Evolutionary conservation across 257 asterid genomes (phyloP).

Genomic region (Solanum arcanum): DNA sequence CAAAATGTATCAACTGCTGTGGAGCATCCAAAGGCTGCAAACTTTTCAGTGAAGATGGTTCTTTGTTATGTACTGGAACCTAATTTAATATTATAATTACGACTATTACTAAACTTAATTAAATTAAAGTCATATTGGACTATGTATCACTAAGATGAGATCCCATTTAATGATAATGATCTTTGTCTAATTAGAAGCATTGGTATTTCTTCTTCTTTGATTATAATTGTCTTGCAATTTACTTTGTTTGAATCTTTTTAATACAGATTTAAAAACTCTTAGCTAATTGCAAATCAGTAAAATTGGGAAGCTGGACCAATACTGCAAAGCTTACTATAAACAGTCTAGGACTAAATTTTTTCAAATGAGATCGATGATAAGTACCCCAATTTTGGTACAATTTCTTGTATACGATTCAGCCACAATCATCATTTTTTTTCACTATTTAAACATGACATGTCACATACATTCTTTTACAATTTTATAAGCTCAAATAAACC

Average conservation of each 20-base stretch:
- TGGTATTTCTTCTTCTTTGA: not conserved
- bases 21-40: not conserved
- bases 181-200: not conserved
- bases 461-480: too few relatives aligned
- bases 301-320: too few relatives aligned
- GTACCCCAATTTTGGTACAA: not conserved
- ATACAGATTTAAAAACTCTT: too few relatives aligned
- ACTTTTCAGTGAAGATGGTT: not conserved
- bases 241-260: too few relatives aligned
- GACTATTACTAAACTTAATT: not conserved
- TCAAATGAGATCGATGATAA: too few relatives aligned
- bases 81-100: not conserved
- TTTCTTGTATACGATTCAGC: not conserved
- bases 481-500: too few relatives aligned
- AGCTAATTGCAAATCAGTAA: too few relatives aligned
- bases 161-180: not conserved
- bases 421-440: too few relatives aligned
- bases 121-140: not conserved
- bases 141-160: not conserved
- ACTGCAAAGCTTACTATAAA: too few relatives aligned
- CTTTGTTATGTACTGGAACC: not conserved
- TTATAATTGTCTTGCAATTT: not conserved
- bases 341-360: too few relatives aligned
- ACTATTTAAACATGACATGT: too few relatives aligned
- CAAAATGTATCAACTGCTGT: not conserved